Conservation (phyloP, 306 rosid genomes). For the Prunus fruticosa region DNA sequence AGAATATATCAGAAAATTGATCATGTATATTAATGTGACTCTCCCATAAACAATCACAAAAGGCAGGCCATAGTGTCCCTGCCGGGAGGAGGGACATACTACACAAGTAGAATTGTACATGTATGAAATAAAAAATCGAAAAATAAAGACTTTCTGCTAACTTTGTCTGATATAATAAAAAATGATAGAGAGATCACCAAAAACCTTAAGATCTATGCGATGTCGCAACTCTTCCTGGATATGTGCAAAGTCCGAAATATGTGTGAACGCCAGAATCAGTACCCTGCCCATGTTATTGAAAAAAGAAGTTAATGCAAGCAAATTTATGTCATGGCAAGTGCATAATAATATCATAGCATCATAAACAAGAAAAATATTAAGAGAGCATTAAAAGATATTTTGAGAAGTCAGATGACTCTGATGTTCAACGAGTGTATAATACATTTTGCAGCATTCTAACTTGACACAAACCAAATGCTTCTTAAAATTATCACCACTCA, state of each 20-base stretch:
- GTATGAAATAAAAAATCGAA: background rate
- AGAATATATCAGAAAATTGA: background rate
- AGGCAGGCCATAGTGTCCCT: background rate
- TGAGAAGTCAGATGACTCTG: background rate
- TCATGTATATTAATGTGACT: background rate
- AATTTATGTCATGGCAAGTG: background rate
- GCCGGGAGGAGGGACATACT: background rate
- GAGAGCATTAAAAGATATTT: background rate
- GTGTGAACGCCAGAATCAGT: conserved; percentile 88
- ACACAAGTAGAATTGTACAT: background rate
- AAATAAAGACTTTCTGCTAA: background rate
- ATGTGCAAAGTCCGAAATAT: conserved; percentile 86
- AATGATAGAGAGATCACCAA: background rate
- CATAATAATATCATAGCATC: background rate
- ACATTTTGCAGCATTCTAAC: background rate
- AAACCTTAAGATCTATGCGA: conserved; percentile 90
- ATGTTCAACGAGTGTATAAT: background rate
- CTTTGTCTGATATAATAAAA: background rate
- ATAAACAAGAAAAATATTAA: background rate
- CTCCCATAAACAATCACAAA: background rate
- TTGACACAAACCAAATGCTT: background rate
- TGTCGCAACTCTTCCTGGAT: conserved; percentile 80
- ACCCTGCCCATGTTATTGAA: conserved; percentile 49
- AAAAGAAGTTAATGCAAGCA: conserved; percentile 2
- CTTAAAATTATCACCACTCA: background rate